Base-by-base conservation (phyloP, 352 stramenopile species). In the Globisporangium mamillatum region DNA sequence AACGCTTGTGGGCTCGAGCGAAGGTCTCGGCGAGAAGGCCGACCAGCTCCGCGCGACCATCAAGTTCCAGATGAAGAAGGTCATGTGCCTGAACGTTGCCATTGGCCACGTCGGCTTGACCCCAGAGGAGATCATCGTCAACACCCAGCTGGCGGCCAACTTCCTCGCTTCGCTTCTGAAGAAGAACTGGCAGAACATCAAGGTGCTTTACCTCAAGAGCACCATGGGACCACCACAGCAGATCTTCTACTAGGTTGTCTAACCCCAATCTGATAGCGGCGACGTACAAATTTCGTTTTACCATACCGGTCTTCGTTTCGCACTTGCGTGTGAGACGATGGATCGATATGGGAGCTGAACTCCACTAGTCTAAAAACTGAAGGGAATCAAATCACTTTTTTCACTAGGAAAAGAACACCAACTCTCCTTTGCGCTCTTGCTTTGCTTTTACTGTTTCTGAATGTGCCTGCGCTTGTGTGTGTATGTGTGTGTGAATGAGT, bases 61-160 rank as follows among this genome's bases (percentile, higher is more conserved):
- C 92, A 99, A 99, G 93, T 99, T 99, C 91, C 98, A 99, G 92
- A 99, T 99, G 97, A 99, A 99, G 96, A 99, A 99, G 91, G 98
- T 99, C 70, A 98, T 99, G 94, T 99, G 97, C 89, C 80, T 99
- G 16, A 99, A 98, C 83, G 95, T 99, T 55, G 96, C 97, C 72
- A 97, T 99, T 64, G 98, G 94, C 78, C 98, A 99, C 87, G 94
- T 99, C 32, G 81, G 84, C 16, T 94, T 99, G 62, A 79, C 88
- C 16, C 89, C 97, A 85, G 84, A 99, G 74, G 86, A 99, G 75
- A 98, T 99, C 69, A 82, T 98, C 72, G 93, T 98, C 64, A 99
- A 99, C 93, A 98, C 98, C 52, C 94, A 99, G 80, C 80, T 99
- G 69, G 93, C 97, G 70, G 91, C 97, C 64, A 99, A 99, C 95